Percentiles rank a stretch among this genome's conserved stretches.
Evolutionary conservation across 805 yeast genomes (phyloP).

Genomic region (Suhomyces canberraensis): DNA sequence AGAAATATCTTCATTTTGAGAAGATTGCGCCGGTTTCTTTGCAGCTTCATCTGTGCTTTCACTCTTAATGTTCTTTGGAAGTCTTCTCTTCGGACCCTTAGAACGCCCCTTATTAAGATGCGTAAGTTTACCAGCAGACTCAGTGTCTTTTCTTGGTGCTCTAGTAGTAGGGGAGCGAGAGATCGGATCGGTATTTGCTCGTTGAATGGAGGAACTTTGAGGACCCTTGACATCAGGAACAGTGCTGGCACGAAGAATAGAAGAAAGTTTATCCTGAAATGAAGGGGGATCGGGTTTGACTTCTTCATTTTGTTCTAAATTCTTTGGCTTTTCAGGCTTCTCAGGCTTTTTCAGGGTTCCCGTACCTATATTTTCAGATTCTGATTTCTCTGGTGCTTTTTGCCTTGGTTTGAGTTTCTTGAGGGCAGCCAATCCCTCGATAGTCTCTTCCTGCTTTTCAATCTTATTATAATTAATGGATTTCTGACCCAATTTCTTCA

Average conservation of each 20-base stretch:
- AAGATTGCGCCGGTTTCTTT: not conserved
- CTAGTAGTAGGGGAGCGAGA: conserved; percentile 9
- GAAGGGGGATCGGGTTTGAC: not conserved
- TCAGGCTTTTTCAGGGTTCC: conserved; percentile 1
- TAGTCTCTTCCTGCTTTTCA: conserved; percentile 7
- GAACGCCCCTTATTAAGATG: conserved; percentile 48
- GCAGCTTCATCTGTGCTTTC: not conserved
- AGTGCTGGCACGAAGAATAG: conserved; percentile 27
- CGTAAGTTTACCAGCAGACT: conserved; percentile 22
- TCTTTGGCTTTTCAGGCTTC: conserved; percentile 1
- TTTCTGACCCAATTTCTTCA: conserved; percentile 19
- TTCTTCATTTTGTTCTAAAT: not conserved
- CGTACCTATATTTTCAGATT: conserved; percentile 3
- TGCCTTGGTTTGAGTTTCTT: conserved; percentile 13
- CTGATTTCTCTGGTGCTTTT: conserved; percentile 11
- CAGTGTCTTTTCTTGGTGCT: conserved; percentile 12
- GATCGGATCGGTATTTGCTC: conserved; percentile 9
- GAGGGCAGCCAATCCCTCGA: conserved; percentile 17
- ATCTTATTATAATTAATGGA: conserved; percentile 3
- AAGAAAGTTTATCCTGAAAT: conserved; percentile 23
- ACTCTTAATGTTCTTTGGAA: conserved; percentile 29
- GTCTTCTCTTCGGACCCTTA: conserved; percentile 50
- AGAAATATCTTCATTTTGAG: not conserved
- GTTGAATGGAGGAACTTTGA: conserved; percentile 1
- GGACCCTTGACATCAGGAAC: conserved; percentile 16